Conservation (phyloP, 2,329 filamentous ascomycete species). For the Pseudogymnoascus sp. region DNA sequence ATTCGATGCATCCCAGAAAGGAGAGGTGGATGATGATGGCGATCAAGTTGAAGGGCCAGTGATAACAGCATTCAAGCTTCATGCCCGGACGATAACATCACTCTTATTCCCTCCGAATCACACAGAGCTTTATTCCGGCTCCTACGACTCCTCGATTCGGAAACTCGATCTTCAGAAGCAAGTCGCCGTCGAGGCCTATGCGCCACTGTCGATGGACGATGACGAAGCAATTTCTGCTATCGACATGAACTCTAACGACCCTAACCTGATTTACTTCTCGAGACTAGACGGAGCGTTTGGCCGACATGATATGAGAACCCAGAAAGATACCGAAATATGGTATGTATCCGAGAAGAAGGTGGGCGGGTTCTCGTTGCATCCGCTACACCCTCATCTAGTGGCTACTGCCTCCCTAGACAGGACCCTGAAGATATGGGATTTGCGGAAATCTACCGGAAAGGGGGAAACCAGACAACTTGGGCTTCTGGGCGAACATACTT, state of each 20-base stretch:
- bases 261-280: slow-evolving; percentile 75
- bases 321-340: slow-evolving; percentile 56
- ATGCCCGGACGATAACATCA: slow-evolving; percentile 78
- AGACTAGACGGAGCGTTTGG: slow-evolving; percentile 76
- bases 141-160: slow-evolving; percentile 88
- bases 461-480: slow-evolving; percentile 52
- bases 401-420: slow-evolving; percentile 87
- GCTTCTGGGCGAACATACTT: slow-evolving; percentile 73
- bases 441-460: slow-evolving; percentile 65
- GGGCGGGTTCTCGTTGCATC: slow-evolving; percentile 82
- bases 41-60: slow-evolving; percentile 61
- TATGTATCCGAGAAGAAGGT: slow-evolving; percentile 86
- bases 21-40: slow-evolving; percentile 50
- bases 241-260: slow-evolving; percentile 63
- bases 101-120: slow-evolving; percentile 69
- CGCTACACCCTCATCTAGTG: slow-evolving; percentile 68
- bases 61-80: slow-evolving; percentile 85
- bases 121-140: slow-evolving; percentile 72
- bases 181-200: slow-evolving; percentile 72
- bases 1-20: slow-evolving; percentile 74
- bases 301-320: slow-evolving; percentile 65
- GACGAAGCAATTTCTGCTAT: slow-evolving; percentile 78
- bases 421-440: slow-evolving; percentile 85
- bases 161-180: slow-evolving; percentile 77
- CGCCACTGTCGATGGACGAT: slow-evolving; percentile 56